phyloP scores from a whole-genome alignment of 495 filamentous ascomycete species.

The Letharia lupina region DNA sequence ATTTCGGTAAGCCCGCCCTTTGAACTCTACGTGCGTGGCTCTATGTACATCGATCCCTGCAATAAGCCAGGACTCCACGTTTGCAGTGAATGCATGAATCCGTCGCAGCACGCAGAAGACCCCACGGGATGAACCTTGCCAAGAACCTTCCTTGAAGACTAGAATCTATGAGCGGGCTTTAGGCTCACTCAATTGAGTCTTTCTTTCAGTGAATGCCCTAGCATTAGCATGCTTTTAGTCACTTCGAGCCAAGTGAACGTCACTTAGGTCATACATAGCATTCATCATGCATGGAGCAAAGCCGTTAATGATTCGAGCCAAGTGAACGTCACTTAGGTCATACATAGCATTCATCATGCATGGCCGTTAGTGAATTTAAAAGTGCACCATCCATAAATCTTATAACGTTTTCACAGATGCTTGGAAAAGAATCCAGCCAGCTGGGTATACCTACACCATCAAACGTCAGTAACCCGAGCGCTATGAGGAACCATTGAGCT shows the following conservation, averaged over 20 bases:
- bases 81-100: no score
- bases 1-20: no score
- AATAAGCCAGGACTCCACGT: no score
- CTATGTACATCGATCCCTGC: no score
- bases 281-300: background rate
- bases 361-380: background rate
- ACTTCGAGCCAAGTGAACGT: background rate
- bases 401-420: constrained; percentile 26
- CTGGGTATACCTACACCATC: constrained; percentile 31
- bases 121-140: no score
- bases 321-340: background rate
- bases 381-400: background rate
- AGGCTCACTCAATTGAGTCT: no score
- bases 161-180: no score
- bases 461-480: background rate
- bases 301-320: background rate
- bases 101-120: no score
- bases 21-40: no score
- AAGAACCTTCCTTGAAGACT: no score
- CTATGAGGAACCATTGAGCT: background rate
- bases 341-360: background rate
- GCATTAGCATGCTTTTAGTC: background rate
- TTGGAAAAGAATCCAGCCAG: constrained; percentile 40
- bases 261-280: background rate
- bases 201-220: background rate